Conservation (phyloP, 2,329 filamentous ascomycete species). For the Nakataea oryzae region DNA sequence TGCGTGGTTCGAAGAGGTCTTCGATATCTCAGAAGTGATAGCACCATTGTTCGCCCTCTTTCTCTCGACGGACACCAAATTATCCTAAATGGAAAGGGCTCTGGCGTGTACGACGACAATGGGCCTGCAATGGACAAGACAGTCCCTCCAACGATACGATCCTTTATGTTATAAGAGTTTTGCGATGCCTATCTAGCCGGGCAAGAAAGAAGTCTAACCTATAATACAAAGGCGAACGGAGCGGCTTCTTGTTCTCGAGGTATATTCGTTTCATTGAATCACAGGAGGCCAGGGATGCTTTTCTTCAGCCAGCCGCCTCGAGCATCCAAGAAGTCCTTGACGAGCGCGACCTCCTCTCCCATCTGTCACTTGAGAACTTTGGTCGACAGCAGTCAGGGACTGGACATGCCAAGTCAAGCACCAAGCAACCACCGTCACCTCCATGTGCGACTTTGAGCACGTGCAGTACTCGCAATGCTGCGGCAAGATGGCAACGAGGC, state of each 20-base stretch:
- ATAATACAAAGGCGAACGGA: neutral
- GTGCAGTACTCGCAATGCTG: slow-evolving; percentile 1
- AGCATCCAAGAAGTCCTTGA: neutral
- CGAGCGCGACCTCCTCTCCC: neutral
- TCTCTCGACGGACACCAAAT: too few species aligned
- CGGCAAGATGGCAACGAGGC: neutral
- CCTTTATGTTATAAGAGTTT: neutral
- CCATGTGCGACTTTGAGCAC: slow-evolving; percentile 2
- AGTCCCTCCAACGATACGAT: neutral
- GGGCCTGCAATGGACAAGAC: neutral
- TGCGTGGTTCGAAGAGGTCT: neutral
- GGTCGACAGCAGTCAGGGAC: too few species aligned
- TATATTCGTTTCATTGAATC: neutral
- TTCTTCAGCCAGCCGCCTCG: neutral
- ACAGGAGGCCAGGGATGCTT: neutral
- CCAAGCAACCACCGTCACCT: neutral
- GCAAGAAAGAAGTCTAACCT: neutral
- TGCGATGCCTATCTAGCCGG: neutral
- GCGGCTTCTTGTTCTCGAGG: neutral
- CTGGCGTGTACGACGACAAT: neutral
- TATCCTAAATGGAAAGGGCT: neutral
- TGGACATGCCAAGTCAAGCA: too few species aligned
- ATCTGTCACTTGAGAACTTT: too few species aligned
- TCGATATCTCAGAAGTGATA: neutral
- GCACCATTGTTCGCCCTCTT: neutral